phyloP scores from a whole-genome alignment of 805 yeast genomes.

The Teunomyces funiuensis region DNA sequence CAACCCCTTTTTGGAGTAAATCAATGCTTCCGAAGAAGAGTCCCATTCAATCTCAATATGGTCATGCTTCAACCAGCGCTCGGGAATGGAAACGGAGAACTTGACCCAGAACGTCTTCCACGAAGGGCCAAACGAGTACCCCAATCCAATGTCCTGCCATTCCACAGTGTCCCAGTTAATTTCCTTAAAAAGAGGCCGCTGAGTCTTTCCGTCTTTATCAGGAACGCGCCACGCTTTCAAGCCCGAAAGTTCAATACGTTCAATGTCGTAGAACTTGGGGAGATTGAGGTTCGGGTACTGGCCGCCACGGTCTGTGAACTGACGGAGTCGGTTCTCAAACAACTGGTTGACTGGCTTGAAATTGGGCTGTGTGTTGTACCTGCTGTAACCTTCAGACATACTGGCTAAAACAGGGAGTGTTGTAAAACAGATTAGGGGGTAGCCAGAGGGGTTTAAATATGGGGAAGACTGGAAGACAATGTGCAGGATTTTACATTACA shows the following conservation, averaged over 20 bases:
- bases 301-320: slow-evolving; percentile 73
- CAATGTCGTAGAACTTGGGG: slow-evolving; percentile 75
- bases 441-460: slow-evolving; percentile 3
- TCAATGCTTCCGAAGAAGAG: slow-evolving; percentile 79
- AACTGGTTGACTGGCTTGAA: slow-evolving; percentile 76
- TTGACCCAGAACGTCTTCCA: slow-evolving; percentile 98
- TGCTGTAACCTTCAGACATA: slow-evolving; percentile 8
- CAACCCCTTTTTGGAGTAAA: slow-evolving; percentile 63
- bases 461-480: slow-evolving; percentile 7
- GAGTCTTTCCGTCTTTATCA: slow-evolving; percentile 40
- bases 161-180: slow-evolving; percentile 47
- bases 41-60: slow-evolving; percentile 80
- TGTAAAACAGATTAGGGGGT: neutral
- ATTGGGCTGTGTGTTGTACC: slow-evolving; percentile 49
- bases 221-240: slow-evolving; percentile 75
- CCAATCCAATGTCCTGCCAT: slow-evolving; percentile 60
- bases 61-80: slow-evolving; percentile 49
- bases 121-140: slow-evolving; percentile 85
- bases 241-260: slow-evolving; percentile 49
- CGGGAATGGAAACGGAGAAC: slow-evolving; percentile 63
- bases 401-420: neutral
- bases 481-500: no score
- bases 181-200: slow-evolving; percentile 62
- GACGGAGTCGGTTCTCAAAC: slow-evolving; percentile 70
- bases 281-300: slow-evolving; percentile 68